Conservation (phyloP, 2,329 filamentous ascomycete genomes). For the Aspergillus pseudoterreus region DNA sequence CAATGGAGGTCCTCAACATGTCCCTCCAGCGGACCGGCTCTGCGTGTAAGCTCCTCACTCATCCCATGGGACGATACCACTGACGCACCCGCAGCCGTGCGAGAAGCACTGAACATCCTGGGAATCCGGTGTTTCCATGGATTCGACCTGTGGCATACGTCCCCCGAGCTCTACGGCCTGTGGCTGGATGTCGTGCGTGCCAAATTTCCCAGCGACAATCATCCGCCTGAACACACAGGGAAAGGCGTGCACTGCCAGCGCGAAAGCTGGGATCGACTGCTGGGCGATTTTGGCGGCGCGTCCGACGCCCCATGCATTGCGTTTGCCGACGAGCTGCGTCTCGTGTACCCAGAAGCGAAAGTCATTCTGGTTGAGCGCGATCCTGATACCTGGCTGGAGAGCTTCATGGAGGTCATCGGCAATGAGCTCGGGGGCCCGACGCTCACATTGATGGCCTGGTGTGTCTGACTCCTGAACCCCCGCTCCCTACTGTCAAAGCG, state of each 20-base stretch:
- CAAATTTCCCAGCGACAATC: constrained; percentile 43
- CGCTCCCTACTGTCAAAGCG: too few species aligned
- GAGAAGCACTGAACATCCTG: constrained; percentile 9
- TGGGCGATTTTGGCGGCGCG: constrained; percentile 9
- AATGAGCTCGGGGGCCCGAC: too few species aligned
- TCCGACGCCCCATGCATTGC: constrained; percentile 14
- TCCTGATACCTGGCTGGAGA: constrained; percentile 21
- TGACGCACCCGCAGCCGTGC: constrained; percentile 5
- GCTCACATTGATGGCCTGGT: too few species aligned
- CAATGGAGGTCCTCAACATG: constrained; percentile 1
- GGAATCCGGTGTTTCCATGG: constrained; percentile 9
- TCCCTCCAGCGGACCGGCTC: constrained; percentile 5
- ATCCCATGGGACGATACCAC: not conserved
- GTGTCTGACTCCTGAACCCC: too few species aligned
- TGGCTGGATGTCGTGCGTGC: constrained; percentile 62
- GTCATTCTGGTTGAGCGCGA: constrained; percentile 20
- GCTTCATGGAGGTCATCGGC: constrained; percentile 1
- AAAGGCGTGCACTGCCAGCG: constrained; percentile 37
- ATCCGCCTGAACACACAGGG: constrained; percentile 18
- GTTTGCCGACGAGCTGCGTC: constrained; percentile 22
- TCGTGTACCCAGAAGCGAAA: constrained; percentile 21
- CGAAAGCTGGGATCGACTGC: constrained; percentile 3
- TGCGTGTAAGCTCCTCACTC: not conserved
- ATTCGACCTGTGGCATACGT: constrained; percentile 1
- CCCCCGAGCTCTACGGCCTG: constrained; percentile 30